Evolutionary conservation across 768 basidiomycete species (phyloP), one percentile per base, ranked within the genome.

Genomic region (Mrakia frigida): DNA sequence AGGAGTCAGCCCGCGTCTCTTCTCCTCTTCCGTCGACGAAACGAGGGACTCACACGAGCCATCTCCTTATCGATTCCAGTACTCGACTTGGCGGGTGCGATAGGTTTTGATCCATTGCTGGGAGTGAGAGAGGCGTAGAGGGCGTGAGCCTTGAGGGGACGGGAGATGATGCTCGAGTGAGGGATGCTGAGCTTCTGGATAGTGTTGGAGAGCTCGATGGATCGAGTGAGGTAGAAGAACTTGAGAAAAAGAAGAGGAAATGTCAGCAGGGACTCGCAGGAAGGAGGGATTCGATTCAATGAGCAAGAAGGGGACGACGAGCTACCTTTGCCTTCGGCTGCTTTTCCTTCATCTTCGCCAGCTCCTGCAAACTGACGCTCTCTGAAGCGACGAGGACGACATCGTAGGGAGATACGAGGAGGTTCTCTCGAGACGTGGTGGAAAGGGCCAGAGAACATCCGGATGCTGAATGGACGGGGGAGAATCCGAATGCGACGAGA

Each of bases 281-380:
- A 2, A 56, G 13, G 3, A n/a, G 52, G 43, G 16, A 43, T n/a
- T n/a, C n/a, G 43, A 11, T 9, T 11, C 10, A 14, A 11, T 11
- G 16, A 14, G 43, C 43, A 43, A 43, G 37, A 5, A 39, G 6
- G 72, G 6, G n/a, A 39, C 33, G 41, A 35, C n/a, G n/a, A 23
- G 67, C 63, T 37, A 72, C 63, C 37, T 37, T 60, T 25, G 76
- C 76, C 18, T 31, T 16, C 9, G 60, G 60, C 28, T 77, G 75
- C 7, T n/a, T 5, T 10, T 21, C 52, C 18, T 73, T 18, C 35
- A 56, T 6, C 35, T 33, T 43, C 11, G 18, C 25, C n/a, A 73
- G 56, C 33, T 31, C 25, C 35, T 61, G 31, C 13, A 37, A 13
- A 21, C 23, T n/a, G 60, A 41, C 23, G 31, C 28, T 73, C n/a